A percentile compares a stretch with the other conserved stretches of the same genome.
phyloP scores from a whole-genome alignment of 257 asterid species.

The Thymus quinquecostatus region DNA sequence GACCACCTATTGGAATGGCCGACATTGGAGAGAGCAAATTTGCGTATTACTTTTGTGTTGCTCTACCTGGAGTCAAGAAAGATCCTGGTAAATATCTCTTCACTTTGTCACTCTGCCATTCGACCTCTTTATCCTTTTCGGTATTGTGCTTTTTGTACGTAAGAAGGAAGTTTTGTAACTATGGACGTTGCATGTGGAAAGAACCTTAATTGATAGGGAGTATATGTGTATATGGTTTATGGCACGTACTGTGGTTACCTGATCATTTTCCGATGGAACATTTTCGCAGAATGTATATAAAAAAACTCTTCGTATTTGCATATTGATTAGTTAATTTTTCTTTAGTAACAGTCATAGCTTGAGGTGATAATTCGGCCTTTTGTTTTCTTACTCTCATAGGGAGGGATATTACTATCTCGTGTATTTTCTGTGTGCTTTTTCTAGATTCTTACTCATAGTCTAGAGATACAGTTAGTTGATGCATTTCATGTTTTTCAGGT shows the following conservation, averaged over 20 bases:
- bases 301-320: too few species aligned
- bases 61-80: slow-evolving; percentile 91
- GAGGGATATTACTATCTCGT: too few species aligned
- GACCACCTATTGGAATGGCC: slow-evolving; percentile 74
- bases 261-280: too few species aligned
- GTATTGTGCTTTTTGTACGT: background rate
- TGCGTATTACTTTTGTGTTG: slow-evolving; percentile 76
- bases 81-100: slow-evolving; percentile 64
- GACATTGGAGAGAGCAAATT: slow-evolving; percentile 69
- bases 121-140: background rate
- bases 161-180: background rate
- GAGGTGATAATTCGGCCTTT: too few species aligned
- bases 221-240: background rate
- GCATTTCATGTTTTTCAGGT: slow-evolving; percentile 41
- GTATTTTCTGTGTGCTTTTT: too few species aligned
- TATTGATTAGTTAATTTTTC: too few species aligned
- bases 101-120: background rate
- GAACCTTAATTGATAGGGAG: background rate
- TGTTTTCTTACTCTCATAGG: too few species aligned
- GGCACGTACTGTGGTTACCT: too few species aligned
- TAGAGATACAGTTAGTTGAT: background rate
- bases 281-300: too few species aligned
- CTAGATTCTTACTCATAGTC: background rate
- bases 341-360: too few species aligned
- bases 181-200: background rate